Percentiles rank a stretch among this genome's conserved stretches.
phyloP scores from a whole-genome alignment of 179 eudicot species.

The Beta macrorhiza region DNA sequence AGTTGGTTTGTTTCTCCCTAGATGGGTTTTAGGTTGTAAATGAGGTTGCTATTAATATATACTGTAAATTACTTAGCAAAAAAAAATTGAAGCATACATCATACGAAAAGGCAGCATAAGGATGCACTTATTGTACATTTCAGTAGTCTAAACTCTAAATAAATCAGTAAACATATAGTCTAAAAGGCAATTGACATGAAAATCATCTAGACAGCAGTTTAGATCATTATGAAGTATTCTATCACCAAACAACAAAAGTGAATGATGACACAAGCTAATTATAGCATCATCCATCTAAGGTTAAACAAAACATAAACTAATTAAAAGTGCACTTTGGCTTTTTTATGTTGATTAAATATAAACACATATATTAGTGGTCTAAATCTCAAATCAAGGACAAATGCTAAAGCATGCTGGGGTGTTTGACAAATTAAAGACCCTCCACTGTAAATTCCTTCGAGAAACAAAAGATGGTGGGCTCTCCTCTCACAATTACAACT shows the following conservation, averaged over 20 bases:
- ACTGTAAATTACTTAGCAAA: no score
- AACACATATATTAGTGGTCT: not conserved
- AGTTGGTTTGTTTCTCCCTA: no score
- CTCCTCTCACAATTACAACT: slow-evolving; percentile 5
- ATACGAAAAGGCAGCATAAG: no score
- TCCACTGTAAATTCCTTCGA: slow-evolving; percentile 17
- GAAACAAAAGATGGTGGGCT: not conserved
- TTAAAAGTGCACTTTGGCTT: slow-evolving; percentile 22
- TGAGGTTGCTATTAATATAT: no score
- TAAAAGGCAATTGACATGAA: no score
- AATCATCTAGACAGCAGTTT: no score
- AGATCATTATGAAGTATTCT: no score
- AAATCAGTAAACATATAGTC: no score
- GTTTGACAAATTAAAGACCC: slow-evolving; percentile 10
- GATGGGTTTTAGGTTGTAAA: no score
- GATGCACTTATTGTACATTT: no score
- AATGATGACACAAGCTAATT: slow-evolving; percentile 21
- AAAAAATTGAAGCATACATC: no score
- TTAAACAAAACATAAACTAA: slow-evolving; percentile 4
- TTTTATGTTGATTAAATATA: not conserved
- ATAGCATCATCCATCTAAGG: not conserved
- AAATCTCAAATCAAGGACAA: not conserved
- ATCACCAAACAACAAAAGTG: not conserved
- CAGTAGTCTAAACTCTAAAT: no score
- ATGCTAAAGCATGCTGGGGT: not conserved